Evolutionary conservation across 2,329 filamentous ascomycete species (phyloP), one percentile per base, ranked within the genome.

Genomic region (Nigrospora oryzae): DNA sequence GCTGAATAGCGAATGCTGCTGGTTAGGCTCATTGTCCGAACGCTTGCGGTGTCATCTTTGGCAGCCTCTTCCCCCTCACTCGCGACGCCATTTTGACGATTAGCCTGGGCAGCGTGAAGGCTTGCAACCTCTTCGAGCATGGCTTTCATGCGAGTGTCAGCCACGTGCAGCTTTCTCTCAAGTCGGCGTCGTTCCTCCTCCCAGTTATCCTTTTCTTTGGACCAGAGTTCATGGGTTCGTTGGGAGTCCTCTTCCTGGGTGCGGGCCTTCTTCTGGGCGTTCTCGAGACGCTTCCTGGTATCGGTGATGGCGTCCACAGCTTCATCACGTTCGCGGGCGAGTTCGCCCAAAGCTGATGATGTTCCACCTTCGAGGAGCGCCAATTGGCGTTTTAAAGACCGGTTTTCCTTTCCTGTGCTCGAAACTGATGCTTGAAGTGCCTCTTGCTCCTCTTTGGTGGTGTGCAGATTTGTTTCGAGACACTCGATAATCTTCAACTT

Each of bases 161-260:
- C 86, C n/a, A 96, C 77, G 61, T 97, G 90, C 13, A 95, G 69
- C 54, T 86, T 89, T 46, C 87, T 82, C 63, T 98, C 91, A 49
- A 88, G 75, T 45, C 79, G 85, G 44, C 90, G 82, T 56, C 81
- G 85, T 61, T 95, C 89, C 39, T 84, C 81, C 12, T 90, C 84
- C 89, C 90, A 97, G 2, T 71, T 70, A 44, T 91, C 83, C 60
- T 85, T 93, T 52, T 98, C 93, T 43, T 79, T 81, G 11, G 84
- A 82, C 86, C 89, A 96, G 47, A 89, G 74, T 43, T 82, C 76
- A 56, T 95, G 87, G 6, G 84, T 81, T 31, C 84, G 79, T 54
- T 86, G 79, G 0, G 83, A 83, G 54, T 95, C 87, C 47, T 96
- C 87, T 60, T 96, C 91, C 51, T 90, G 86, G 40, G 67, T 77